These are phyloP conservation scores for Echites panduratus DNA, from an alignment of 257 asterid species.

Conservation along the genomic window DNA sequence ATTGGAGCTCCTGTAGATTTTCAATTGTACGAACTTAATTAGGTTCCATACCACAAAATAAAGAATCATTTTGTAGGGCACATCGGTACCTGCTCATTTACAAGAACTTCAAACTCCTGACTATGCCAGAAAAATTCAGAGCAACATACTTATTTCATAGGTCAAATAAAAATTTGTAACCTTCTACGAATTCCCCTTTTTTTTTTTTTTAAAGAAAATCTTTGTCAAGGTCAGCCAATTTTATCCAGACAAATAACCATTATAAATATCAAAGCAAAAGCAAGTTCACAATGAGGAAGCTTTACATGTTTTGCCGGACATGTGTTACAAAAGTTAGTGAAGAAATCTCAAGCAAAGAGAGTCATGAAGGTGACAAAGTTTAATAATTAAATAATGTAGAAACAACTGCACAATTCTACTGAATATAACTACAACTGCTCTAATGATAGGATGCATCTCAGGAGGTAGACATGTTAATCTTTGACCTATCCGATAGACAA, in stretches of 20 bases:
- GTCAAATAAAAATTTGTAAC: background rate
- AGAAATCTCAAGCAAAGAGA: background rate
- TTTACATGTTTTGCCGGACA: background rate
- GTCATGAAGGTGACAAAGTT: background rate
- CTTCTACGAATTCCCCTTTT: background rate
- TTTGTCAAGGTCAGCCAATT: background rate
- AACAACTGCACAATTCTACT: background rate
- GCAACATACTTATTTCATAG: background rate
- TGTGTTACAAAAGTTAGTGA: background rate
- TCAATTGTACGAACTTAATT: background rate
- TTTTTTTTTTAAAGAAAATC: too few relatives aligned
- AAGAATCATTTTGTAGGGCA: background rate
- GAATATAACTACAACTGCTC: background rate
- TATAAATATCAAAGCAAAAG: background rate
- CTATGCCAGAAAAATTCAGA: too few relatives aligned
- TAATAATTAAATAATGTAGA: background rate
- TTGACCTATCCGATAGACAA: background rate
- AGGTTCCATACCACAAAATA: background rate
- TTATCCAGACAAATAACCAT: background rate
- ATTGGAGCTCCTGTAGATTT: slow-evolving; percentile 74
- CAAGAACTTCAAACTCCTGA: too few relatives aligned
- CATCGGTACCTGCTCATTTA: background rate
- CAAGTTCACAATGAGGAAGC: background rate
- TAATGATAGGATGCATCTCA: background rate
- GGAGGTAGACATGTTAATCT: background rate